Evolutionary conservation across 2,329 filamentous ascomycete genomes (phyloP).

Genomic region (Tolypocladium album): DNA sequence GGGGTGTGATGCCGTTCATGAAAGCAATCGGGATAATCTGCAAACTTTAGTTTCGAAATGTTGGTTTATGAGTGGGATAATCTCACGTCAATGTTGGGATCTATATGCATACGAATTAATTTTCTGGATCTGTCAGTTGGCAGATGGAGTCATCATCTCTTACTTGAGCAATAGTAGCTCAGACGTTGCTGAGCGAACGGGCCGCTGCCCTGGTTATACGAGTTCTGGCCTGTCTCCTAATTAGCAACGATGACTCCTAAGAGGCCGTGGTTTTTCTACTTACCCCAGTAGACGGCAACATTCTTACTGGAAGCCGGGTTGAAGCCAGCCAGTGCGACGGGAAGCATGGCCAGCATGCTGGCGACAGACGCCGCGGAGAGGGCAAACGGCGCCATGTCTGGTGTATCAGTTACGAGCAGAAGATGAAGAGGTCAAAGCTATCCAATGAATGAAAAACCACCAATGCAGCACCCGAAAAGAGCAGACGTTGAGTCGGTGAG

Average conservation of each 20-base stretch:
- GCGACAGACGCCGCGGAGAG: slow-evolving; percentile 6
- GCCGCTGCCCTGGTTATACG: slow-evolving; percentile 33
- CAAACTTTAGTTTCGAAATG: background rate
- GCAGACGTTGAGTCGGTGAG: background rate
- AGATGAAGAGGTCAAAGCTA: background rate
- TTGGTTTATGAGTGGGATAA: background rate
- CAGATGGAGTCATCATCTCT: slow-evolving; percentile 11
- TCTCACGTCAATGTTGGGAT: slow-evolving; percentile 34
- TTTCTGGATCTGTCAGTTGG: background rate
- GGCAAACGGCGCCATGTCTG: slow-evolving; percentile 2
- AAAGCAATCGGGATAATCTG: slow-evolving; percentile 54
- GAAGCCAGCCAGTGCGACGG: slow-evolving; percentile 29
- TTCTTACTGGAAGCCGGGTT: slow-evolving; percentile 36
- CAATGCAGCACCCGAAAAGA: background rate
- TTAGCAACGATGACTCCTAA: background rate
- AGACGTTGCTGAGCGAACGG: slow-evolving; percentile 41
- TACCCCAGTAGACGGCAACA: slow-evolving; percentile 58
- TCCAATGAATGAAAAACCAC: background rate
- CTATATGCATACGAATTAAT: slow-evolving; percentile 10
- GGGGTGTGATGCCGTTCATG: slow-evolving; percentile 42
- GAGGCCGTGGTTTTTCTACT: slow-evolving; percentile 1
- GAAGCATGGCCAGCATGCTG: slow-evolving; percentile 13
- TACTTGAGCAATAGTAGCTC: slow-evolving; percentile 47
- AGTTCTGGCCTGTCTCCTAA: slow-evolving; percentile 43
- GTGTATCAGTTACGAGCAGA: background rate